Conservation (phyloP, 169 alveolate genomes). For the Cryptosporidium ubiquitum region DNA sequence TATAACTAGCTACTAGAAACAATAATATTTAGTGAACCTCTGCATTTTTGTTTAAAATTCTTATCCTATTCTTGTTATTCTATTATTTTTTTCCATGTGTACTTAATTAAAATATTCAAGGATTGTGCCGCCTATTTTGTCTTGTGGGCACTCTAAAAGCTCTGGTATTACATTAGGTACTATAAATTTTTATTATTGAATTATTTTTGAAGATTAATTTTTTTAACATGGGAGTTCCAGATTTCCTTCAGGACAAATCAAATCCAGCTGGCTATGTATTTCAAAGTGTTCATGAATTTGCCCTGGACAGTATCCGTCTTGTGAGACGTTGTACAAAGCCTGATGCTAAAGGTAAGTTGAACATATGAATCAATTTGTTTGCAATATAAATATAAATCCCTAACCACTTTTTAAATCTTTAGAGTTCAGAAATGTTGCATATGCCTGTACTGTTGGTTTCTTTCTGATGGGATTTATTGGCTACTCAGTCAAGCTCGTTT, state of each 20-base stretch:
- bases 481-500: conserved; percentile 91
- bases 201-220: background rate
- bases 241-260: conserved; percentile 81
- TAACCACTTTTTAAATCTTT: background rate
- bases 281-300: conserved; percentile 85
- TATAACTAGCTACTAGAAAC: background rate
- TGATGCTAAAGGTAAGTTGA: conserved; percentile 90
- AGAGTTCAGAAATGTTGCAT: conserved; percentile 90
- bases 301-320: conserved; percentile 90
- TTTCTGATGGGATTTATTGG: conserved; percentile 95
- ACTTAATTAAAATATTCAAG: background rate
- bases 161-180: background rate
- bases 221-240: conserved; percentile 67
- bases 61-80: background rate
- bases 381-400: background rate
- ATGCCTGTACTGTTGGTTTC: conserved; percentile 94
- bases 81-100: background rate
- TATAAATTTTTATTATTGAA: background rate
- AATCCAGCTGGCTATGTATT: conserved; percentile 86
- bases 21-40: background rate
- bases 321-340: conserved; percentile 94
- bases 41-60: background rate
- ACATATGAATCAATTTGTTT: conserved; percentile 35
- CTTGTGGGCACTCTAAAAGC: conserved; percentile 58
- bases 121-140: conserved; percentile 65